Percentiles rank a stretch among this genome's conserved stretches.
These are phyloP conservation scores for Tirmania nivea DNA, from an alignment of 495 filamentous ascomycete species.

Conservation along the genomic window DNA sequence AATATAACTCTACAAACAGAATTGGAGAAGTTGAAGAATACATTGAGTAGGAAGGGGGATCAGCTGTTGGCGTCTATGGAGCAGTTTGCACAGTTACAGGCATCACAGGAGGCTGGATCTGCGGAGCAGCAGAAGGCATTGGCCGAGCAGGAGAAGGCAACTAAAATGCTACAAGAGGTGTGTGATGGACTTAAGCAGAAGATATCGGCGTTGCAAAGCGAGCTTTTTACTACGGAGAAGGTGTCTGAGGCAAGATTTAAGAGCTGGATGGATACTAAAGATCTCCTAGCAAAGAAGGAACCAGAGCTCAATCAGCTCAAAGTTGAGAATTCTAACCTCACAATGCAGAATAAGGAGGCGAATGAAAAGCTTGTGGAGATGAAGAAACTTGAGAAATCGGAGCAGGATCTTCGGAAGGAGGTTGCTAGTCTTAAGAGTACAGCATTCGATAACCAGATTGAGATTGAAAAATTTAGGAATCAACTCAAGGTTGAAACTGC, in stretches of 20 bases:
- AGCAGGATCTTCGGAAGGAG: slow-evolving; percentile 60
- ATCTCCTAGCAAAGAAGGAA: slow-evolving; percentile 61
- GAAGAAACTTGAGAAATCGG: slow-evolving; percentile 49
- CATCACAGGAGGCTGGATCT: slow-evolving; percentile 29
- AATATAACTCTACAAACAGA: slow-evolving; percentile 38
- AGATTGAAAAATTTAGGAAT: slow-evolving; percentile 54
- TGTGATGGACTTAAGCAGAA: slow-evolving; percentile 55
- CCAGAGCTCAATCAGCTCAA: slow-evolving; percentile 60
- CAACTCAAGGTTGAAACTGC: slow-evolving; percentile 54
- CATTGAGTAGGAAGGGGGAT: slow-evolving; percentile 4
- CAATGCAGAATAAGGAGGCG: slow-evolving; percentile 48
- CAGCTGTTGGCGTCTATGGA: neutral
- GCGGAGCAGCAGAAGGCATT: slow-evolving; percentile 20
- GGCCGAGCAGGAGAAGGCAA: slow-evolving; percentile 31
- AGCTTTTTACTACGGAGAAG: slow-evolving; percentile 68
- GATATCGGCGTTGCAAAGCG: slow-evolving; percentile 48
- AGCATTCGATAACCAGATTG: slow-evolving; percentile 46
- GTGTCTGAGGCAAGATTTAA: slow-evolving; percentile 71
- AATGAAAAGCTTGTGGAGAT: slow-evolving; percentile 44
- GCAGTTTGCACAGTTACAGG: slow-evolving; percentile 39
- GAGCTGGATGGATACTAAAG: slow-evolving; percentile 56
- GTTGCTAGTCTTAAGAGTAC: slow-evolving; percentile 44
- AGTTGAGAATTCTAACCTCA: slow-evolving; percentile 51
- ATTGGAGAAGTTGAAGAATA: slow-evolving; percentile 12
- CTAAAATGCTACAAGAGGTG: slow-evolving; percentile 35